Percentiles rank a stretch among this genome's conserved stretches.
Conservation (phyloP, 805 yeast species). For the Pichia gijzeniarum region DNA sequence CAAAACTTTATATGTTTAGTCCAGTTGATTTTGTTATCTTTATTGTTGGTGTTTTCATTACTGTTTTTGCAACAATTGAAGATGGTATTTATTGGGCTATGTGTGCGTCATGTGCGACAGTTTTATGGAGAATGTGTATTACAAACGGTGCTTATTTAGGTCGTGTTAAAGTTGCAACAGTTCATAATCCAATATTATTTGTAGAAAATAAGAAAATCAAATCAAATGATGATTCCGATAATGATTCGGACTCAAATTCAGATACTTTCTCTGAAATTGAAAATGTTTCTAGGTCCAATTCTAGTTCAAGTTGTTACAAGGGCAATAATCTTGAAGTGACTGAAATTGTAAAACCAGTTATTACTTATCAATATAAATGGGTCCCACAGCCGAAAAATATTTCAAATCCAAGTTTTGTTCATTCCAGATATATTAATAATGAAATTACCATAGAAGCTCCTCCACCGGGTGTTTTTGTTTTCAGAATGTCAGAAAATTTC, state of each 20-base stretch:
- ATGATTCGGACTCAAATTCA: not conserved
- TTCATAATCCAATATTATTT: conserved; percentile 50
- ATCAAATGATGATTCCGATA: not conserved
- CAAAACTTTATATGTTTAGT: conserved; percentile 61
- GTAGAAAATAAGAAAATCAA: not conserved
- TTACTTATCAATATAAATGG: conserved; percentile 39
- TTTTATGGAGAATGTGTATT: conserved; percentile 68
- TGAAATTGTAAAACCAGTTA: not conserved
- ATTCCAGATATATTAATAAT: conserved; percentile 41
- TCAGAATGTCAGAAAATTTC: conserved; percentile 74
- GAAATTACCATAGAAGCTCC: conserved; percentile 61
- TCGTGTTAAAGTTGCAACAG: conserved; percentile 43
- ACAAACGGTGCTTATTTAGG: conserved; percentile 85
- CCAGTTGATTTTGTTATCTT: conserved; percentile 75
- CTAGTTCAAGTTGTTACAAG: too few species aligned
- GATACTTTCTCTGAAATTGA: conserved; percentile 8
- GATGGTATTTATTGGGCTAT: conserved; percentile 88
- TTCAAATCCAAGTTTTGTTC: conserved; percentile 20
- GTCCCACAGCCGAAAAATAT: conserved; percentile 46
- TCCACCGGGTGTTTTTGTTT: conserved; percentile 87
- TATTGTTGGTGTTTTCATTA: conserved; percentile 62
- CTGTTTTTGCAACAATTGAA: conserved; percentile 77
- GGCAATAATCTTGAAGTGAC: not conserved
- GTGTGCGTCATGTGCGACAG: conserved; percentile 70
- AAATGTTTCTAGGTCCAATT: conserved; percentile 17